phyloP scores from a whole-genome alignment of 73 alveolate genomes.

The Symbiodinium natans region DNA sequence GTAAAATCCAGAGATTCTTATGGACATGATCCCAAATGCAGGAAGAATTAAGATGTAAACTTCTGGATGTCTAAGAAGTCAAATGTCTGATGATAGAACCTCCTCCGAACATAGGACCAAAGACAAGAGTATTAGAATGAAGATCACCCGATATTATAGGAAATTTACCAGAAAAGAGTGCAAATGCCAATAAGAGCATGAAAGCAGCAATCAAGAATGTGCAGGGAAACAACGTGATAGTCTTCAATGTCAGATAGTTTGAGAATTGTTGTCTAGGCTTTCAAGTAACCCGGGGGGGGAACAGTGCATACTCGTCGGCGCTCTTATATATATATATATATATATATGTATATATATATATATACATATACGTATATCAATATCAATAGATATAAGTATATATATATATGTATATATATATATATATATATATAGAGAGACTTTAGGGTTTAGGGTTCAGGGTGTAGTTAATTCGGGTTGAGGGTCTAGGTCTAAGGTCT shows the following conservation, averaged over 20 bases:
- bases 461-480: no score
- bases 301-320: no score
- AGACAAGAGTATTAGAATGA: neutral
- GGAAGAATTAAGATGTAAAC: neutral
- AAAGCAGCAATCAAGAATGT: neutral
- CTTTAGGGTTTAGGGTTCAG: no score
- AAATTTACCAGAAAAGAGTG: no score
- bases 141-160: neutral
- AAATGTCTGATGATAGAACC: neutral
- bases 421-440: neutral
- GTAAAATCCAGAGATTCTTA: neutral
- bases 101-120: neutral
- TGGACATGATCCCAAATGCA: neutral
- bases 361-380: neutral
- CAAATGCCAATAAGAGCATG: neutral
- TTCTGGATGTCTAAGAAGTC: no score
- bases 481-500: no score
- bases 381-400: neutral
- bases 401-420: neutral
- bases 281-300: no score
- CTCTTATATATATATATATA: no score
- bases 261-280: no score
- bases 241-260: neutral
- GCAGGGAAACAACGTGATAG: neutral
- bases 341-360: neutral